A percentile compares a stretch with the other conserved stretches of the same genome.
phyloP scores from a whole-genome alignment of 352 stramenopile genomes.

The Thalassiosira mediterranea region DNA sequence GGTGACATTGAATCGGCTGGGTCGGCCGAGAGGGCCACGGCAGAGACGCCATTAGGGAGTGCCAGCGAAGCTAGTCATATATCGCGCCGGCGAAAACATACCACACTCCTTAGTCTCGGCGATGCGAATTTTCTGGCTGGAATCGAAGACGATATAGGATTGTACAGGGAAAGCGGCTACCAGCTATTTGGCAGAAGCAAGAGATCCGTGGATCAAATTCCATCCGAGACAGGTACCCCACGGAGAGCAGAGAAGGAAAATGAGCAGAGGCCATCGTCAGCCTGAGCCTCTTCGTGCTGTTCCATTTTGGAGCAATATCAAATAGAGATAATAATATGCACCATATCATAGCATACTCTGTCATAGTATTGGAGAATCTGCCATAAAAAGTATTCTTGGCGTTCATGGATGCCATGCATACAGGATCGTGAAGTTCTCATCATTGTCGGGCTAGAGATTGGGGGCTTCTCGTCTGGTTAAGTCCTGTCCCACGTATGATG shows the following conservation, averaged over 20 bases:
- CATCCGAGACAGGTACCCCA: neutral
- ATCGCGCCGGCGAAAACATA: conserved; percentile 20
- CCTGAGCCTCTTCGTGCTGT: too few relatives aligned
- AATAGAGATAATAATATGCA: too few relatives aligned
- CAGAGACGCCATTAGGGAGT: conserved; percentile 21
- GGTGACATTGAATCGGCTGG: conserved; percentile 14
- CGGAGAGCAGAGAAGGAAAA: conserved; percentile 4
- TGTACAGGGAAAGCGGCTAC: conserved; percentile 44
- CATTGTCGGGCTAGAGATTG: too few relatives aligned
- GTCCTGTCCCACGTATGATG: too few relatives aligned
- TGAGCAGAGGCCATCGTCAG: too few relatives aligned
- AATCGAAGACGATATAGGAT: conserved; percentile 18
- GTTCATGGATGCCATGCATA: too few relatives aligned
- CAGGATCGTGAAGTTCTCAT: too few relatives aligned
- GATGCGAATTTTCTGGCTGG: conserved; percentile 33
- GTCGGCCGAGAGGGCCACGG: neutral
- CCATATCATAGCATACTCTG: too few relatives aligned
- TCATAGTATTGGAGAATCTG: too few relatives aligned
- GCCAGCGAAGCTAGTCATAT: conserved; percentile 27
- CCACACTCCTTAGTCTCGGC: conserved; percentile 29
- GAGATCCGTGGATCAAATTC: neutral
- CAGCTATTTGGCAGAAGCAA: conserved; percentile 13
- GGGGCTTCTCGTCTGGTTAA: too few relatives aligned
- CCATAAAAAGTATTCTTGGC: too few relatives aligned
- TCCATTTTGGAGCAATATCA: too few relatives aligned